Percentiles rank a stretch among this genome's conserved stretches.
These are phyloP conservation scores for Aegilops longissima DNA, from an alignment of 176 grass and related monocot genomes.

Conservation along the genomic window DNA sequence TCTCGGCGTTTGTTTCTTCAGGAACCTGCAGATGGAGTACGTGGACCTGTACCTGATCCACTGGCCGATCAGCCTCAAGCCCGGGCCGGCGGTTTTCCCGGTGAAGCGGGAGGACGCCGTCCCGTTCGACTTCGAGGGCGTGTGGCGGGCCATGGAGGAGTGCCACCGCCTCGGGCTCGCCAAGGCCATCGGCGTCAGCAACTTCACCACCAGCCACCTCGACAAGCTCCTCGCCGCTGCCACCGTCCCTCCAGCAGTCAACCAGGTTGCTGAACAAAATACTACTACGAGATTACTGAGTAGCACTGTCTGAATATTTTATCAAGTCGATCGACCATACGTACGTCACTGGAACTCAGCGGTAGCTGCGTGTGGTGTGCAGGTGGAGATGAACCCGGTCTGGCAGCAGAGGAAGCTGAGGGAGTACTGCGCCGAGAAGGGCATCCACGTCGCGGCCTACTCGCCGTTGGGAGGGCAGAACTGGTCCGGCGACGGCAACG, in stretches of 20 bases:
- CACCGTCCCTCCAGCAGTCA: slow-evolving; percentile 51
- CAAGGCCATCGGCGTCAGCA: slow-evolving; percentile 65
- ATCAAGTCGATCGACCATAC: too few species aligned
- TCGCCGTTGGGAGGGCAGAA: slow-evolving; percentile 53
- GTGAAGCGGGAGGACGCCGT: slow-evolving; percentile 33
- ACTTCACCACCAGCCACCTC: slow-evolving; percentile 61
- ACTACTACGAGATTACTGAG: neutral
- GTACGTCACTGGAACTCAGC: neutral
- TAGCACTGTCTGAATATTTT: neutral
- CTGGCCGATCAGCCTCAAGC: slow-evolving; percentile 53
- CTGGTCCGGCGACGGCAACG: slow-evolving; percentile 19
- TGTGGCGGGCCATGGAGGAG: slow-evolving; percentile 70
- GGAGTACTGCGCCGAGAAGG: slow-evolving; percentile 41
- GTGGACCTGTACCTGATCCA: slow-evolving; percentile 72
- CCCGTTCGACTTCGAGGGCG: slow-evolving; percentile 50
- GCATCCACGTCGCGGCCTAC: slow-evolving; percentile 53
- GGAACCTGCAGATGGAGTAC: slow-evolving; percentile 67
- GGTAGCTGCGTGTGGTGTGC: neutral
- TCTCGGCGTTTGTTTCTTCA: neutral
- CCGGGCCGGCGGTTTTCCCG: neutral
- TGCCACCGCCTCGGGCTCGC: slow-evolving; percentile 56
- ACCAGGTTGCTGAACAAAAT: slow-evolving; percentile 31
- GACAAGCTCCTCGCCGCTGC: slow-evolving; percentile 30
- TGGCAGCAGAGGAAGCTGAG: slow-evolving; percentile 67
- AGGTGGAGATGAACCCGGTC: slow-evolving; percentile 63